A percentile compares a stretch with the other conserved stretches of the same genome.
Conservation (phyloP, 2,329 filamentous ascomycete species). For the Penicillium brasilianum region DNA sequence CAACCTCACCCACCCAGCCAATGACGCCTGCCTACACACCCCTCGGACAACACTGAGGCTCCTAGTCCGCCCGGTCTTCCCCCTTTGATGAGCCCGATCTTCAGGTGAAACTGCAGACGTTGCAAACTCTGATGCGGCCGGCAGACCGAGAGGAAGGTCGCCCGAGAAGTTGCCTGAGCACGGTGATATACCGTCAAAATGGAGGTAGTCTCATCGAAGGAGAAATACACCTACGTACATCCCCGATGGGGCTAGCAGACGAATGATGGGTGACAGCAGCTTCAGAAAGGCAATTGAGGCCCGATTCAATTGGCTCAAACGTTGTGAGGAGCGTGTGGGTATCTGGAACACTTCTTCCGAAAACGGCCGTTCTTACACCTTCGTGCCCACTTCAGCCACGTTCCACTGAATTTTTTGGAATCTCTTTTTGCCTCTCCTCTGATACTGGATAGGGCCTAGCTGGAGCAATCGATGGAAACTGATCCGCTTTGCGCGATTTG, state of each 20-base stretch:
- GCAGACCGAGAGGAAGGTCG: conserved; percentile 2
- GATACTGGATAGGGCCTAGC: background rate
- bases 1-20: background rate
- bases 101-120: background rate
- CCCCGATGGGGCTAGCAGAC: conserved; percentile 2
- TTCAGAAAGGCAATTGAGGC: conserved; percentile 2
- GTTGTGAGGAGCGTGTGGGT: background rate
- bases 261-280: conserved; percentile 3
- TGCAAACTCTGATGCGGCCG: background rate
- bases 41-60: conserved; percentile 3
- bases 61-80: conserved; percentile 2
- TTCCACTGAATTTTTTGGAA: background rate
- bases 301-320: conserved; percentile 5
- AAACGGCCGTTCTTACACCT: conserved; percentile 11
- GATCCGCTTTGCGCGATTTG: conserved; percentile 10
- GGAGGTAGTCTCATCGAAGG: background rate
- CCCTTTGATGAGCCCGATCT: conserved; percentile 3
- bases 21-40: background rate
- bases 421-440: background rate
- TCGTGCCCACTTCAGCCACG: conserved; percentile 1
- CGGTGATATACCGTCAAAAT: background rate
- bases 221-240: background rate
- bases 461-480: background rate
- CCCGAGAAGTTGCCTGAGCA: conserved; percentile 3
- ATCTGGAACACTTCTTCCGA: conserved; percentile 1